A percentile compares a stretch with the other conserved stretches of the same genome.
These are phyloP conservation scores for Sporobolomyces roseus DNA, from an alignment of 768 basidiomycete species.

Conservation along the genomic window DNA sequence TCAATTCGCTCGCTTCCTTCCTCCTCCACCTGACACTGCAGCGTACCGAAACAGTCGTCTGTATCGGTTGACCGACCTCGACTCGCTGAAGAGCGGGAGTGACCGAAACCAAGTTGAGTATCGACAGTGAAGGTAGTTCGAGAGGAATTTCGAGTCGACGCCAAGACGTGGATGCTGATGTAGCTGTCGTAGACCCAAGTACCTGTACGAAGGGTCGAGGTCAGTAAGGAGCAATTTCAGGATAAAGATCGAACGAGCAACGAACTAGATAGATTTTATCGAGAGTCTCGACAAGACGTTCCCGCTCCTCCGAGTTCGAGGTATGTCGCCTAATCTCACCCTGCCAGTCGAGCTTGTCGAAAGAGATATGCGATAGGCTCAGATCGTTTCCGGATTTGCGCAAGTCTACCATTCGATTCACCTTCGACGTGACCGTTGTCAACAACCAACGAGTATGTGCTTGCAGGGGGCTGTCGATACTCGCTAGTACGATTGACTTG, in stretches of 20 bases:
- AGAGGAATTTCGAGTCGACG: constrained; percentile 75
- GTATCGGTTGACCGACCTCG: constrained; percentile 85
- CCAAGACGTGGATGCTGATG: constrained; percentile 55
- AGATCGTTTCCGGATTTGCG: constrained; percentile 47
- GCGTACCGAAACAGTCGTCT: constrained; percentile 61
- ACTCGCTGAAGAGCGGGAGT: constrained; percentile 51
- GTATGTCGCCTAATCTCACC: background rate
- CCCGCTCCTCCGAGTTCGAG: background rate
- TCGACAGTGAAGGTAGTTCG: constrained; percentile 68
- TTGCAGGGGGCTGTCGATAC: background rate
- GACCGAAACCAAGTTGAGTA: constrained; percentile 52
- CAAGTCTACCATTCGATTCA: constrained; percentile 49
- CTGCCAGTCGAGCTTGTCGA: constrained; percentile 48
- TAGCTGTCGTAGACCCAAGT: constrained; percentile 49
- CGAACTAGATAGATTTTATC: constrained; percentile 6
- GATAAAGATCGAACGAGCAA: too few relatives aligned
- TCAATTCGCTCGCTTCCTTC: constrained; percentile 29
- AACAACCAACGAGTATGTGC: constrained; percentile 29
- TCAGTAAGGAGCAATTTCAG: too few relatives aligned
- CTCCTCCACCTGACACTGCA: constrained; percentile 76
- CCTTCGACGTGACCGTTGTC: constrained; percentile 42
- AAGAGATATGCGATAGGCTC: constrained; percentile 22
- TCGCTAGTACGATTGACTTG: background rate
- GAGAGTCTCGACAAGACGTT: background rate
- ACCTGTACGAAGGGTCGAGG: constrained; percentile 12